A percentile compares a stretch with the other conserved stretches of the same genome.
Conservation (phyloP, 345 rosid genomes). For the Moricandia arvensis region DNA sequence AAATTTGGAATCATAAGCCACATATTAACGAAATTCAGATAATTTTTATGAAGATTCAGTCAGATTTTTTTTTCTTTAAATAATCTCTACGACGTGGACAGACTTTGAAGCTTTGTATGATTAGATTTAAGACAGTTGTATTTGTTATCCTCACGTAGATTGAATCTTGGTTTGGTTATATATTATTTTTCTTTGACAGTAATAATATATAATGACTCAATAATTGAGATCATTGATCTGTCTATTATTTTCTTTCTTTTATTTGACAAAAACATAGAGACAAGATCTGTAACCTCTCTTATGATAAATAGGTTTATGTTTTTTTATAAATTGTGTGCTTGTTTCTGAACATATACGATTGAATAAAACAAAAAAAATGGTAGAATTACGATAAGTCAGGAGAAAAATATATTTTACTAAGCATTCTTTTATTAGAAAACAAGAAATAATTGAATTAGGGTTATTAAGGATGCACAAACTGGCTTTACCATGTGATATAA, state of each 20-base stretch:
- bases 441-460: neutral
- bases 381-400: neutral
- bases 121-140: constrained; percentile 17
- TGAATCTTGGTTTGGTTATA: constrained; percentile 19
- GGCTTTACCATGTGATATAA: neutral
- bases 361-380: neutral
- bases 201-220: neutral
- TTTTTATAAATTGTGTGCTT: neutral
- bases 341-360: neutral
- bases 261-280: neutral
- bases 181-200: neutral
- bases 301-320: neutral
- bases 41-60: neutral
- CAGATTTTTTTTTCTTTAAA: neutral
- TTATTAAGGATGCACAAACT: neutral
- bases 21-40: neutral
- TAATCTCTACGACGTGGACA: constrained; percentile 23
- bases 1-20: neutral
- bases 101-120: constrained; percentile 12
- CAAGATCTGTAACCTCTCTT: neutral
- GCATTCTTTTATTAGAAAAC: neutral
- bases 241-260: neutral
- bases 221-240: constrained; percentile 2
- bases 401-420: neutral
- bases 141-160: constrained; percentile 19